These are phyloP conservation scores for Blepharisma stoltei DNA, from an alignment of 73 alveolate species.

Conservation along the genomic window DNA sequence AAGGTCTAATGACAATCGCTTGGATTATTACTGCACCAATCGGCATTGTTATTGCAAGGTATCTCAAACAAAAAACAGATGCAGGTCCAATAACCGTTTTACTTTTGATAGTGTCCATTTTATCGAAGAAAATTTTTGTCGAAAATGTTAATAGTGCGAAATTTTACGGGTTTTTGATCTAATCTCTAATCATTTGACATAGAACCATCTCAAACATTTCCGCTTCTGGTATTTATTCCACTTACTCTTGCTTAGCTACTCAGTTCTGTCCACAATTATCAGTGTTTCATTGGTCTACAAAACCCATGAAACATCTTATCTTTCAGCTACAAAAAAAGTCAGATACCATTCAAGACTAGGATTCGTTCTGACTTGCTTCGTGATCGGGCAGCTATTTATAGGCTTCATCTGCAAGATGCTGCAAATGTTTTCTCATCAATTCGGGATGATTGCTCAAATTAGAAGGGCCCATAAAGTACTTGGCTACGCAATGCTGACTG, in stretches of 20 bases:
- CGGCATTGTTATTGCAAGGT: background rate
- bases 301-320: background rate
- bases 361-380: background rate
- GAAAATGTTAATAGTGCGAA: too few relatives aligned
- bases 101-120: too few relatives aligned
- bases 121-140: too few relatives aligned
- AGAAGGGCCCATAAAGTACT: constrained; percentile 1
- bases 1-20: background rate
- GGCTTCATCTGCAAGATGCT: background rate
- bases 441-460: background rate
- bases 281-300: background rate
- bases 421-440: background rate
- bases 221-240: constrained; percentile 4
- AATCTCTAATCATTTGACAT: too few relatives aligned
- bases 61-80: background rate
- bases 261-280: constrained; percentile 9
- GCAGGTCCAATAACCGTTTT: too few relatives aligned
- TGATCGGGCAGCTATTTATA: background rate
- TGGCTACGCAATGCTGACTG: background rate
- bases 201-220: background rate
- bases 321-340: background rate
- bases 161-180: too few relatives aligned
- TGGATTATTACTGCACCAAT: background rate
- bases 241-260: background rate
- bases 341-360: background rate